Conservation (phyloP, 768 basidiomycete species). For the Epithele typhae region DNA sequence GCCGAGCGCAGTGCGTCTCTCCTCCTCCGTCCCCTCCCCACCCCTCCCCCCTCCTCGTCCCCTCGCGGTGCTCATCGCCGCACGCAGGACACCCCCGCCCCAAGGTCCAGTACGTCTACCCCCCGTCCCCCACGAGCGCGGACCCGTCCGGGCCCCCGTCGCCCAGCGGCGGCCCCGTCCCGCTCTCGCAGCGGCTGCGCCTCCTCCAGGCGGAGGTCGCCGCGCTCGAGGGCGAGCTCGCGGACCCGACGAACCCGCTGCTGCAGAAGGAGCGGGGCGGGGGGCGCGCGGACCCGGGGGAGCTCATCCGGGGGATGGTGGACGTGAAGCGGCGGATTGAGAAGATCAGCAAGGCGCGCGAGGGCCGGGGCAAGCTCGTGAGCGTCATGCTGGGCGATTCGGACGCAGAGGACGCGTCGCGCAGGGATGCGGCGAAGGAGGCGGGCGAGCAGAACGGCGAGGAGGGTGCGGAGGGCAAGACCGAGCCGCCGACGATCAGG, state of each 20-base stretch:
- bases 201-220: slow-evolving; percentile 73
- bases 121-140: slow-evolving; percentile 56
- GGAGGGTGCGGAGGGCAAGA: slow-evolving; percentile 6
- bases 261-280: slow-evolving; percentile 55
- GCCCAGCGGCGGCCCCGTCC: slow-evolving; percentile 32
- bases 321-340: slow-evolving; percentile 69
- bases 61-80: neutral
- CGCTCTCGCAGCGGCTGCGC: slow-evolving; percentile 38
- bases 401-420: slow-evolving; percentile 16
- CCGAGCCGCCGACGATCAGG: slow-evolving; percentile 2
- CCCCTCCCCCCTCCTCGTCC: neutral
- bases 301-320: slow-evolving; percentile 72
- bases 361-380: slow-evolving; percentile 63
- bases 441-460: neutral
- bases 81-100: slow-evolving; percentile 42
- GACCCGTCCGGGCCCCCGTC: slow-evolving; percentile 41
- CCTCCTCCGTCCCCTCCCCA: neutral
- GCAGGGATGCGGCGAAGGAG: slow-evolving; percentile 4
- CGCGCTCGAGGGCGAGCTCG: slow-evolving; percentile 77
- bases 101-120: slow-evolving; percentile 60
- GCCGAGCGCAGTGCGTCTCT: slow-evolving; percentile 49
- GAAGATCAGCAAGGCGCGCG: slow-evolving; percentile 58
- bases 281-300: slow-evolving; percentile 64
- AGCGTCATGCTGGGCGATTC: slow-evolving; percentile 45
- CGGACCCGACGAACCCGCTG: slow-evolving; percentile 72